Conservation (phyloP, 2,329 filamentous ascomycete genomes). For the Huntiella savannae region DNA sequence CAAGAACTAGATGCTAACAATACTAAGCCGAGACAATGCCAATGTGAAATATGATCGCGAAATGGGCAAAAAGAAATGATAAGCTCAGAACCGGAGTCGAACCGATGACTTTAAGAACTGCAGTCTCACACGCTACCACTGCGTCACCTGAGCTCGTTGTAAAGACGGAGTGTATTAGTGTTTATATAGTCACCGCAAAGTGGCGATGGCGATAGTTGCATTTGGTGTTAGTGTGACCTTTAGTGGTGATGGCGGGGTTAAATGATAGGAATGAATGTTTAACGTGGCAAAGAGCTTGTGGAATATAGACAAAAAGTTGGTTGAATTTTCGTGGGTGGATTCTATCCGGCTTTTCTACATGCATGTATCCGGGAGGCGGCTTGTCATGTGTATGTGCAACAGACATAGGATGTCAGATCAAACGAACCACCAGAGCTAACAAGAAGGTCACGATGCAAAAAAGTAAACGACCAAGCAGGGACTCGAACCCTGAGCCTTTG, state of each 20-base stretch:
- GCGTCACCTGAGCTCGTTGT: conserved; percentile 7
- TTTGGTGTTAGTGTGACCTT: not conserved
- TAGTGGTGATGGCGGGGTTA: not conserved
- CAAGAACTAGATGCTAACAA: no score
- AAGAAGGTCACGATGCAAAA: not conserved
- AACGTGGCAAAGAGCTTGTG: no score
- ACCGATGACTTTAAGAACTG: conserved; percentile 11
- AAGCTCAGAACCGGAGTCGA: conserved; percentile 11
- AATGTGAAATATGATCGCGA: no score
- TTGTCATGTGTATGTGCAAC: no score
- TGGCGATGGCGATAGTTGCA: not conserved
- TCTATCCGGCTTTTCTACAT: no score
- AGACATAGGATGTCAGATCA: no score
- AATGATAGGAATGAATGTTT: not conserved
- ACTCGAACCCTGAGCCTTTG: conserved; percentile 12
- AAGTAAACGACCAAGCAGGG: conserved; percentile 9
- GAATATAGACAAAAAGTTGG: no score
- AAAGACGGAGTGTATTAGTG: not conserved
- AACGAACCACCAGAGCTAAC: not conserved
- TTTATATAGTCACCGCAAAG: not conserved
- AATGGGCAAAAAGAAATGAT: not conserved
- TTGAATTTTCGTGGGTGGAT: no score
- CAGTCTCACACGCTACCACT: conserved; percentile 11
- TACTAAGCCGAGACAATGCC: no score
- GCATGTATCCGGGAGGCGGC: no score